Conservation (phyloP, 192 early-diverging fungal species). For the Pecoramyces ruminantium region DNA sequence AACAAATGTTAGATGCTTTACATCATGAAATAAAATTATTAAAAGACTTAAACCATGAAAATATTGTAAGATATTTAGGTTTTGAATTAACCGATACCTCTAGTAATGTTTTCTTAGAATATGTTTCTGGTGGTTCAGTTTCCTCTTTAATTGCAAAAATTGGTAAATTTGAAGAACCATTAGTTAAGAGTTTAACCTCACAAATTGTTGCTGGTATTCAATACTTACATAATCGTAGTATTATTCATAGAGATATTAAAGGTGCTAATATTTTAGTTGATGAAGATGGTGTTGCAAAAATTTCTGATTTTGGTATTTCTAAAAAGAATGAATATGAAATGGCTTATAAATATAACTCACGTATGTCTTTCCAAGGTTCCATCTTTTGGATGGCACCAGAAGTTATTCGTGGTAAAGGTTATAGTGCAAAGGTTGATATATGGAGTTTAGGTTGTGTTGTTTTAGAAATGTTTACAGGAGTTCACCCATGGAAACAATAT, state of each 20-base stretch:
- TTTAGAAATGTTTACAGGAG: neutral
- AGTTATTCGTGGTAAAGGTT: constrained; percentile 81
- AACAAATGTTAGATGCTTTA: constrained; percentile 50
- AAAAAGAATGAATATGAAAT: constrained; percentile 53
- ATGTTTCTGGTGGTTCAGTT: constrained; percentile 93
- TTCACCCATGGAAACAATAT: constrained; percentile 54
- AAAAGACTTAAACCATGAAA: constrained; percentile 79
- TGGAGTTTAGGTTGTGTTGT: constrained; percentile 74
- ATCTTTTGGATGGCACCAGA: constrained; percentile 99
- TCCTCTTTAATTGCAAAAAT: constrained; percentile 66
- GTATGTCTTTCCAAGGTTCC: constrained; percentile 78
- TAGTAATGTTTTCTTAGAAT: constrained; percentile 91
- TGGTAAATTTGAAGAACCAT: constrained; percentile 69
- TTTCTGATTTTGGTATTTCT: constrained; percentile 98
- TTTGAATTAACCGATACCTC: constrained; percentile 55
- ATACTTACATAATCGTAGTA: constrained; percentile 84
- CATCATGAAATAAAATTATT: constrained; percentile 78
- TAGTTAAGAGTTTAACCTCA: constrained; percentile 67
- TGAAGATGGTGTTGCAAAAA: constrained; percentile 84
- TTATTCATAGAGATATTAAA: constrained; percentile 93
- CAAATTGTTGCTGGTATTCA: constrained; percentile 86
- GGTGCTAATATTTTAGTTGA: constrained; percentile 66
- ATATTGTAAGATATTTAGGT: constrained; percentile 91
- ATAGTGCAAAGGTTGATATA: constrained; percentile 82
- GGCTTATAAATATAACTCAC: constrained; percentile 24